These are phyloP conservation scores for Cryptococcus depauperatus DNA, from an alignment of 1,284 basidiomycete genomes.

Conservation along the genomic window DNA sequence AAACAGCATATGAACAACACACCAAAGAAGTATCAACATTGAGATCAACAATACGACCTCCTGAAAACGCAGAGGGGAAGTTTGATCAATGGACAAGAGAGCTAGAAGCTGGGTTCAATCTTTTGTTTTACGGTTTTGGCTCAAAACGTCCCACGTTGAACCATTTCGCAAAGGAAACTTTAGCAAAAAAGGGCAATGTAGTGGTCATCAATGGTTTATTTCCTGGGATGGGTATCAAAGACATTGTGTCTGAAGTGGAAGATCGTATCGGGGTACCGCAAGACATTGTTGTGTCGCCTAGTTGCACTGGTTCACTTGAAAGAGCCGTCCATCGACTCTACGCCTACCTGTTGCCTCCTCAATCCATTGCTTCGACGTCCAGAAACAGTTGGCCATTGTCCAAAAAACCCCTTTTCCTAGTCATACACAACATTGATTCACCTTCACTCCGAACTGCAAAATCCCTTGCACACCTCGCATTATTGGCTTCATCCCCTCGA, in stretches of 20 bases:
- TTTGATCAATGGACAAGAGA: slow-evolving; percentile 62
- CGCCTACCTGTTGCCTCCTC: slow-evolving; percentile 50
- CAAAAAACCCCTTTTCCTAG: slow-evolving; percentile 56
- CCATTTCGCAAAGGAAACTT: slow-evolving; percentile 55
- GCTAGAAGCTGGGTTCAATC: slow-evolving; percentile 70
- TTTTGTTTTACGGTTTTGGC: slow-evolving; percentile 77
- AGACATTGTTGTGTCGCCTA: slow-evolving; percentile 39
- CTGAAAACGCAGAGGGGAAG: slow-evolving; percentile 25
- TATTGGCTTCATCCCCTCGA: slow-evolving; percentile 60
- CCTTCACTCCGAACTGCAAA: slow-evolving; percentile 58
- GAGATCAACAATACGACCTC: slow-evolving; percentile 2
- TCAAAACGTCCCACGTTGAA: slow-evolving; percentile 71
- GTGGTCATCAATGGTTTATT: slow-evolving; percentile 74
- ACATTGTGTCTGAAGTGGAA: slow-evolving; percentile 62
- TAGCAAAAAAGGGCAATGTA: slow-evolving; percentile 58
- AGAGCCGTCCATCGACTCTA: slow-evolving; percentile 58
- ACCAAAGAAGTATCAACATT: slow-evolving; percentile 5
- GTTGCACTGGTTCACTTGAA: slow-evolving; percentile 47
- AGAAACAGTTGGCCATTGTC: slow-evolving; percentile 45
- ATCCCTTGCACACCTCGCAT: slow-evolving; percentile 52
- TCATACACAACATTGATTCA: slow-evolving; percentile 82
- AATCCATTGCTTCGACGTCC: slow-evolving; percentile 23
- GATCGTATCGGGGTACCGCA: slow-evolving; percentile 33
- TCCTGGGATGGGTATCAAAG: slow-evolving; percentile 60
- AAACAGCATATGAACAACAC: slow-evolving; percentile 35